These are phyloP conservation scores for Fusarium floridanum DNA, from an alignment of 2,329 filamentous ascomycete genomes.

Conservation along the genomic window DNA sequence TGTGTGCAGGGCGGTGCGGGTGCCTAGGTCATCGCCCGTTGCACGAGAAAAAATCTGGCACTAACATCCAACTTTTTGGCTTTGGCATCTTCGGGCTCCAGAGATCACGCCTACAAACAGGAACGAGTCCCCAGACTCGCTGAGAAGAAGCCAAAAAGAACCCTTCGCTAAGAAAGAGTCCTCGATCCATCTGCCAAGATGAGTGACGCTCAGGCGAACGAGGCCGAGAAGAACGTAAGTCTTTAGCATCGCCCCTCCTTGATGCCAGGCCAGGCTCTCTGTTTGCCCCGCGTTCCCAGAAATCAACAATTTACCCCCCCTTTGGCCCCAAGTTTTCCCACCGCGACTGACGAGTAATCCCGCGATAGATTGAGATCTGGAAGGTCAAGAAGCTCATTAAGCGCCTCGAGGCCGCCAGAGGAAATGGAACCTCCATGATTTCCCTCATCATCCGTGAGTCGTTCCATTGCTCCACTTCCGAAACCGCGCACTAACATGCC, in stretches of 20 bases:
- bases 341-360: constrained; percentile 35
- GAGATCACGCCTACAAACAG: constrained; percentile 35
- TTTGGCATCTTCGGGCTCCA: constrained; percentile 40
- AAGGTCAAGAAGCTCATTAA: constrained; percentile 99
- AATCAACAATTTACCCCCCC: constrained; percentile 16
- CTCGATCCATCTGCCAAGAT: constrained; percentile 68
- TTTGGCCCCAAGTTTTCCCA: constrained; percentile 10
- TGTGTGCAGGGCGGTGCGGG: constrained; percentile 9
- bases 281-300: constrained; percentile 48
- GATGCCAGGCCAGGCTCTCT: constrained; percentile 24
- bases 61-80: constrained; percentile 48
- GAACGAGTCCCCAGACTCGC: constrained; percentile 40
- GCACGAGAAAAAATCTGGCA: constrained; percentile 51
- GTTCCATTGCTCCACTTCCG: constrained; percentile 5
- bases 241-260: constrained; percentile 31
- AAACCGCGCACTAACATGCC: constrained; percentile 45
- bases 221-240: constrained; percentile 95
- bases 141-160: constrained; percentile 40
- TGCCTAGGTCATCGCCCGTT: constrained; percentile 44
- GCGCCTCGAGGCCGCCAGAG: constrained; percentile 94
- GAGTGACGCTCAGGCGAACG: constrained; percentile 88
- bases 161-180: constrained; percentile 39
- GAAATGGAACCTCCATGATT: constrained; percentile 99
- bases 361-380: constrained; percentile 78
- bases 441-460: constrained; percentile 95